These are phyloP conservation scores for Kuraishia piskuri DNA, from an alignment of 805 yeast genomes.

Conservation along the genomic window DNA sequence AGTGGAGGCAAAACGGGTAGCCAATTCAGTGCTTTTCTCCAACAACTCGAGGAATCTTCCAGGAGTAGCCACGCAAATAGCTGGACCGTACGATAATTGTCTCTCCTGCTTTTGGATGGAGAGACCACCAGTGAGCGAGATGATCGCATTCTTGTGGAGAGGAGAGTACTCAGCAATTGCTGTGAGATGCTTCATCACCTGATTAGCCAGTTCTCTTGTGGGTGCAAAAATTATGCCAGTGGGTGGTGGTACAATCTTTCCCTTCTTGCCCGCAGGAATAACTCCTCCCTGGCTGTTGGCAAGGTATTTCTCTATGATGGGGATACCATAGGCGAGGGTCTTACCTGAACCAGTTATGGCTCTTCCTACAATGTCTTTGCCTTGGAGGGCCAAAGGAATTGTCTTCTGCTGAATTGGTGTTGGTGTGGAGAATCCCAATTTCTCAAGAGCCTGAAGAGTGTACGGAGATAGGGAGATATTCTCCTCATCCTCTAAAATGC, in stretches of 20 bases:
- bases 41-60: slow-evolving; percentile 84
- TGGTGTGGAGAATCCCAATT: slow-evolving; percentile 56
- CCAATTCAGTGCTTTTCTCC: slow-evolving; percentile 46
- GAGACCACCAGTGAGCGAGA: slow-evolving; percentile 88
- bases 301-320: slow-evolving; percentile 66
- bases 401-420: slow-evolving; percentile 76
- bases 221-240: slow-evolving; percentile 85
- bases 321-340: slow-evolving; percentile 91
- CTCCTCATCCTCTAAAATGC: slow-evolving; percentile 20
- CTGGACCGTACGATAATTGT: slow-evolving; percentile 63
- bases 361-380: slow-evolving; percentile 84
- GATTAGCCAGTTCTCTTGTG: slow-evolving; percentile 93
- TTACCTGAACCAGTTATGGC: slow-evolving; percentile 98
- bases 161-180: slow-evolving; percentile 44
- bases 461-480: slow-evolving; percentile 39
- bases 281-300: slow-evolving; percentile 10
- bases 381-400: slow-evolving; percentile 66
- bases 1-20: slow-evolving; percentile 32
- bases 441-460: slow-evolving; percentile 52
- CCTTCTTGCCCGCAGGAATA: slow-evolving; percentile 4
- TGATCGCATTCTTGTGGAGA: slow-evolving; percentile 45
- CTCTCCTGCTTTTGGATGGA: slow-evolving; percentile 92
- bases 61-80: slow-evolving; percentile 87
- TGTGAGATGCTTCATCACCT: slow-evolving; percentile 76
- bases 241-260: slow-evolving; percentile 33